phyloP scores from a whole-genome alignment of 1,139 yeast genomes.

The Lodderomyces orthopsilosis region DNA sequence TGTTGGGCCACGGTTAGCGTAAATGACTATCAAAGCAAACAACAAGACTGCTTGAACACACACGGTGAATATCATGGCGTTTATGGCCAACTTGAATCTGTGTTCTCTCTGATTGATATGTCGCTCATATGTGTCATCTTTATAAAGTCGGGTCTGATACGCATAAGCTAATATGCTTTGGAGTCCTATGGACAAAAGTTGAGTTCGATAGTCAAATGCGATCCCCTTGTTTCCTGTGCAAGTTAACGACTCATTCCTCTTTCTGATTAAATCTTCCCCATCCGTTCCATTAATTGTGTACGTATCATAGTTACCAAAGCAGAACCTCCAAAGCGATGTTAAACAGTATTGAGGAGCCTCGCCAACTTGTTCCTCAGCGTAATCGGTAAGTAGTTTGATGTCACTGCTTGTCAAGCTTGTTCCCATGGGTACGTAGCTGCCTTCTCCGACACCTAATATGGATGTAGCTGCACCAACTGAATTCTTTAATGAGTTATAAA shows the following conservation, averaged over 20 bases:
- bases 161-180: slow-evolving; percentile 50
- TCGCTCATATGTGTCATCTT: slow-evolving; percentile 19
- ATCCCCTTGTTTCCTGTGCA: slow-evolving; percentile 22
- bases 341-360: slow-evolving; percentile 50
- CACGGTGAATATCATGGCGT: slow-evolving; percentile 23
- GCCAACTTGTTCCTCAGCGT: slow-evolving; percentile 47
- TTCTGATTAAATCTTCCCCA: slow-evolving; percentile 8
- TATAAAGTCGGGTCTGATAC: slow-evolving; percentile 17
- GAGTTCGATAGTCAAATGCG: slow-evolving; percentile 46
- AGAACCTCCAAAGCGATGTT: slow-evolving; percentile 45
- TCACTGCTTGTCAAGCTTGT: slow-evolving; percentile 51
- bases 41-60: slow-evolving; percentile 26
- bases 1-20: slow-evolving; percentile 25
- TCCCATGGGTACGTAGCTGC: slow-evolving; percentile 7
- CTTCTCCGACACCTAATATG: slow-evolving; percentile 13
- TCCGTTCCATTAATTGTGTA: slow-evolving; percentile 16
- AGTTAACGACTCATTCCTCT: slow-evolving; percentile 19
- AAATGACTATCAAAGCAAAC: slow-evolving; percentile 30
- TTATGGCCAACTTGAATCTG: slow-evolving; percentile 10
- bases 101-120: slow-evolving; percentile 18
- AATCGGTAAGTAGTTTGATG: slow-evolving; percentile 42
- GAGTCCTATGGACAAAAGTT: slow-evolving; percentile 40
- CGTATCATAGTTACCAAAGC: slow-evolving; percentile 41
- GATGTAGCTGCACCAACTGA: slow-evolving; percentile 27
- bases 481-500: slow-evolving; percentile 44